Evolutionary conservation across 306 rosid species (phyloP), one percentile per base, ranked within the genome.

Genomic region (Clitoria ternatea): DNA sequence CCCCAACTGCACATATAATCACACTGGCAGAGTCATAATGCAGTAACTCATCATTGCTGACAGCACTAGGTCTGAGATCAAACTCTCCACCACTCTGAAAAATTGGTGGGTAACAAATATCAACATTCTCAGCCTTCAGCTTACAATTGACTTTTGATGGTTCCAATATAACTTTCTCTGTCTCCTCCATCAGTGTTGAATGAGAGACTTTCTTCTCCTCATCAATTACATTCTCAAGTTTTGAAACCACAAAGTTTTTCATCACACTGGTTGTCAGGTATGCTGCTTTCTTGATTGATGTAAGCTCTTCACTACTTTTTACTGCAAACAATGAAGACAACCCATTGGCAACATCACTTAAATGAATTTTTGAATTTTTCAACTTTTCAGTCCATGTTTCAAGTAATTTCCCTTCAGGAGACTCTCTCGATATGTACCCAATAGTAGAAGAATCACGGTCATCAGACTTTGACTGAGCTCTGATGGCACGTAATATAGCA

Each of bases 1-100:
- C 89, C 37, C 98, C 98, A 36, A 93, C 77, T 4, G 96, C 97
- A 80, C 98, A 93, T 69, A 93, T 84, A 54, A 93, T 93, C 66
- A 89, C 97, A 66, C 96, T 90, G 6, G 92, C 89, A 68, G 92
- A 81, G 40, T 93, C 97, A 66, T 90, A 93, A 75, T 93, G 76
- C 54, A 93, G 94, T 59, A 75, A 70, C 35, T 90, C 97, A 37
- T 90, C 98, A n/a, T 87, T 88, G 81, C 97, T 93, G 68, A 90
- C 92, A 79, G 98, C 98, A 79, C 97, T 89, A 14, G 98, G 98
- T 59, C 83, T 85, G 73, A 93, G 97, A 84, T 93, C 98, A 84
- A 85, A 93, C 66, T 79, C 86, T 12, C 94, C 98, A 12, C 98
- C 98, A 50, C 98, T 93, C 79, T 93, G 97, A 73, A 90, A 90